phyloP scores from a whole-genome alignment of 2,329 filamentous ascomycete genomes.

The Aspergillus niger region DNA sequence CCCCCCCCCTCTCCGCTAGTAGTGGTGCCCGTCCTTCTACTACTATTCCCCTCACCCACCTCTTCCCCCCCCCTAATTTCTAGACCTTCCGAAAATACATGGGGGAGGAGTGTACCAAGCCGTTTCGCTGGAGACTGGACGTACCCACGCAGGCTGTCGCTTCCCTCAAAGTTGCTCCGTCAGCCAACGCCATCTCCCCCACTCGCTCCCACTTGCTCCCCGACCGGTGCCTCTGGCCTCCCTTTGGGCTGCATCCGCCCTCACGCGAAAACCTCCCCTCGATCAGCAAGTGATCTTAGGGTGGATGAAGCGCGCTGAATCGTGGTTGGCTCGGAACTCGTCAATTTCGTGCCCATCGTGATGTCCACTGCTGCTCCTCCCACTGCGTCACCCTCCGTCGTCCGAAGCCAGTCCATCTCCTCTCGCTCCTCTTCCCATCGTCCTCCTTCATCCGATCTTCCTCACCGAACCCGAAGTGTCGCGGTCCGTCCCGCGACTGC shows the following conservation, averaged over 20 bases:
- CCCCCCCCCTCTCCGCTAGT: constrained; percentile 3
- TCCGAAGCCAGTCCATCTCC: constrained; percentile 54
- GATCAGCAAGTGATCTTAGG: constrained; percentile 13
- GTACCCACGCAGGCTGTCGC: constrained; percentile 18
- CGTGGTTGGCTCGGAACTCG: constrained; percentile 13
- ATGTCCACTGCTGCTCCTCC: constrained; percentile 51
- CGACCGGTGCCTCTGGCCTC: constrained; percentile 23
- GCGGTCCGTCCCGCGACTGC: constrained; percentile 44
- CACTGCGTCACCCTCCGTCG: constrained; percentile 49
- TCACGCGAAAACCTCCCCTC: constrained; percentile 9
- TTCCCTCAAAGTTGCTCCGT: constrained; percentile 20
- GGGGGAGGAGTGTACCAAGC: constrained; percentile 15
- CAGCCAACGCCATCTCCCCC: constrained; percentile 27
- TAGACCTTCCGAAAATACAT: constrained; percentile 15
- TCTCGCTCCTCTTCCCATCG: constrained; percentile 47
- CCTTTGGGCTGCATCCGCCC: constrained; percentile 18
- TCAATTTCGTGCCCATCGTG: constrained; percentile 22
- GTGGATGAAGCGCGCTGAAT: constrained; percentile 17
- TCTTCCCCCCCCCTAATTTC: neutral
- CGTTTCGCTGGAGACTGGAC: constrained; percentile 14
- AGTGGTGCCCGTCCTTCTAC: neutral
- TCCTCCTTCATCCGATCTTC: constrained; percentile 44
- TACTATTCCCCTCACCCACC: too few species aligned
- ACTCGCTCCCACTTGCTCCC: constrained; percentile 25
- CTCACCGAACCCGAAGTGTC: constrained; percentile 51